Percentiles rank a stretch among this genome's conserved stretches.
Evolutionary conservation across 148 eudicot species (phyloP).

Genomic region (Polygonum aviculare): DNA sequence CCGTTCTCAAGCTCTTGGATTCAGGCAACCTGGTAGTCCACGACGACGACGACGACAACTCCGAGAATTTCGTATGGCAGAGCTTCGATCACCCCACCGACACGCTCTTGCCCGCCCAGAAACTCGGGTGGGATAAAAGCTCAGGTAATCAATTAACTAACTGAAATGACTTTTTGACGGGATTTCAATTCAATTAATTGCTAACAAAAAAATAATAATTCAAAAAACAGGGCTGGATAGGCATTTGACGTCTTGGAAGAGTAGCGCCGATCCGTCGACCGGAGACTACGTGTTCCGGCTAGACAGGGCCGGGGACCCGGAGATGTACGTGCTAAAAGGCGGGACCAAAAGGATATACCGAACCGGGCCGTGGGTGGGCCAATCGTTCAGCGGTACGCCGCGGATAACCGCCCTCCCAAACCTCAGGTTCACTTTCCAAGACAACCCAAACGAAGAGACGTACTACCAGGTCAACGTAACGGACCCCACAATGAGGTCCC

Average conservation of each 20-base stretch:
- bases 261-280: constrained; percentile 17
- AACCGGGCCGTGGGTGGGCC: constrained; percentile 88
- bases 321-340: constrained; percentile 14
- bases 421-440: constrained; percentile 25
- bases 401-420: constrained; percentile 30
- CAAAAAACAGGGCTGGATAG: no score
- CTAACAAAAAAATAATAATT: no score
- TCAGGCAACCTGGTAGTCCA: constrained; percentile 34
- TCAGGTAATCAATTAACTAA: constrained; percentile 19
- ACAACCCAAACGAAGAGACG: constrained; percentile 14
- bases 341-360: constrained; percentile 19
- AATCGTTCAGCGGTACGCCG: constrained; percentile 64
- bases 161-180: no score
- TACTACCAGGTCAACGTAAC: constrained; percentile 12
- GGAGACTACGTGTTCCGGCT: constrained; percentile 24
- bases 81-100: constrained; percentile 39
- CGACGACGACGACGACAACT: constrained; percentile 19
- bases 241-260: constrained; percentile 24
- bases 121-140: constrained; percentile 28
- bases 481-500: constrained; percentile 25
- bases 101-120: constrained; percentile 33
- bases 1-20: constrained; percentile 23
- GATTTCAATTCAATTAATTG: no score
- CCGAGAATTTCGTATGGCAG: constrained; percentile 24
- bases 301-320: constrained; percentile 34